Base-by-base conservation (phyloP, 2,329 filamentous ascomycete genomes). In the Metarhizium humberi region DNA sequence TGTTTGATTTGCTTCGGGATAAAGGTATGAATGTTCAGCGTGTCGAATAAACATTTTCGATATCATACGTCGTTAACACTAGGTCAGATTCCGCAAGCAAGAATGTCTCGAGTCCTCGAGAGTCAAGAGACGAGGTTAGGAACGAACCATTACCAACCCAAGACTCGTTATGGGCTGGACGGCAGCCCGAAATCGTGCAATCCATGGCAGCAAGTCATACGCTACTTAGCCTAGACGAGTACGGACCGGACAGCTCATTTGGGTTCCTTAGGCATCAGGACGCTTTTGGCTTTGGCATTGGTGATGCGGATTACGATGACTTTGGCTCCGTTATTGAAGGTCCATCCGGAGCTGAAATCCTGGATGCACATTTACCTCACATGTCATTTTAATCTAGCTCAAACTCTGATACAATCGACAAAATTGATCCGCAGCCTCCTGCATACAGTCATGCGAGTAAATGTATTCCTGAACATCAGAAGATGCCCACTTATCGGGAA, bases 401-500 rank as follows among this genome's bases (percentile, higher is more conserved):
- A 71, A 54, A 34, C 60, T 66, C 34, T 64, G 64, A 59, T 69
- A 80, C 43, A 81, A 60, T 62, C 74, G 69, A 11, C 76, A 73
- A 64, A 82, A 84, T 56, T 71, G 70, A 47, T 81, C 77, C 51
- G 69, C 67, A 0, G 81, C 76, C 55, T 80, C 73, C 62, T 73
- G 68, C 57, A 80, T 75, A 62, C 81, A 84, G 66, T 86, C 83
- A 64, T 83, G 74, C 10, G 78, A 78, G 66, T 86, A 87, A 57
- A 86, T 80, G 74, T 79, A 78, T 65, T 77, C 74, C 70, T 87
- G 84, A 34, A 86, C 81, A 62, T 87, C 84, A 5, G 82, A 81
- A 68, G 84, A 84, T 4, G 82, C 83, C 84, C 84, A 87, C 70
- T 86, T 86, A 68, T 87, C 84, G 6, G 82, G 82, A 57, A 78